Evolutionary conservation across 345 rosid species (phyloP).

Genomic region (Nephelium lappaceum): DNA sequence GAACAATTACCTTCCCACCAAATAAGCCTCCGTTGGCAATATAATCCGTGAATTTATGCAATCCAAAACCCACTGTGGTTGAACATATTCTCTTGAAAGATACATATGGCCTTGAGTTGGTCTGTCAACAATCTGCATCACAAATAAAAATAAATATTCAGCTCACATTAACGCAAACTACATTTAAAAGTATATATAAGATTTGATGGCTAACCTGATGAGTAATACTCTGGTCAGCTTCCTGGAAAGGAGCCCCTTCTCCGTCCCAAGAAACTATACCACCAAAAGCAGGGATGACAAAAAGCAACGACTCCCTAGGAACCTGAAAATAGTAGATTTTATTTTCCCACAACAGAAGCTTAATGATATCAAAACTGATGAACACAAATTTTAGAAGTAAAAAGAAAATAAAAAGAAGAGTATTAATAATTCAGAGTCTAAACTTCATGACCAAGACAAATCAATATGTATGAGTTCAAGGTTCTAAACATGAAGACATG

Average conservation of each 20-base stretch:
- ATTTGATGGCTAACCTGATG: constrained; percentile 67
- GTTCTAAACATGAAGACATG: neutral
- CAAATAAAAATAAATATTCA: constrained; percentile 14
- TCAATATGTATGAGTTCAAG: neutral
- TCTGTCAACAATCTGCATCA: constrained; percentile 81
- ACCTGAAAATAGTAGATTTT: constrained; percentile 48
- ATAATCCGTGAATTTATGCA: constrained; percentile 75
- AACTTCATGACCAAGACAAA: neutral
- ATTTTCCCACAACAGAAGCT: neutral
- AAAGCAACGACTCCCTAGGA: constrained; percentile 91
- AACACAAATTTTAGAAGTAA: neutral
- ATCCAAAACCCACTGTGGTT: constrained; percentile 95
- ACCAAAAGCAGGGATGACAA: constrained; percentile 93
- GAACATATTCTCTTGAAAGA: constrained; percentile 85
- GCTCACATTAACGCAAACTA: neutral
- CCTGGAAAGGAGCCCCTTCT: constrained; percentile 81
- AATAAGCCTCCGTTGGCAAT: constrained; percentile 70
- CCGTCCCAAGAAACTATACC: constrained; percentile 98
- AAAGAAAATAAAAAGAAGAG: neutral
- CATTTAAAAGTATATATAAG: neutral
- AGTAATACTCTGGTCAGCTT: constrained; percentile 81
- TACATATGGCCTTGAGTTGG: constrained; percentile 82
- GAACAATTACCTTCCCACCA: constrained; percentile 73
- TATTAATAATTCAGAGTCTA: neutral
- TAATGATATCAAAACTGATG: constrained; percentile 8